A percentile compares a stretch with the other conserved stretches of the same genome.
Conservation (phyloP, 2,329 filamentous ascomycete genomes). For the Stagonosporopsis cucurbitacearum region DNA sequence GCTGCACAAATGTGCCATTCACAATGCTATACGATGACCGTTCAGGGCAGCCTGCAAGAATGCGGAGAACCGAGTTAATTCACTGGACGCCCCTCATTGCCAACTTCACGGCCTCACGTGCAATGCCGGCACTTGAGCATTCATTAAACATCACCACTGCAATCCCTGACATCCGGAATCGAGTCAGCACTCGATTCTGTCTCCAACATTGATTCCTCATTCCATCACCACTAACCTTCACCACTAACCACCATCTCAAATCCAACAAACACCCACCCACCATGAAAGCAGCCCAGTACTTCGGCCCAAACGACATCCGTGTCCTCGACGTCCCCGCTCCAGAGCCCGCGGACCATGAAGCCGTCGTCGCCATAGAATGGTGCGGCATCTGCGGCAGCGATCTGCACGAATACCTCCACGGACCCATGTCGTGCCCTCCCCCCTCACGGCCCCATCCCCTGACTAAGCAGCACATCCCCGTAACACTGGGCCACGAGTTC, state of each 20-base stretch:
- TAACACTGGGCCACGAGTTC: slow-evolving; percentile 45
- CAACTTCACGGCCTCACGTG: not conserved
- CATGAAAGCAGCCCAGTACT: slow-evolving; percentile 45
- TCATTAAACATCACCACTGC: not conserved
- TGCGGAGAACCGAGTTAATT: not conserved
- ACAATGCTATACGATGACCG: not conserved
- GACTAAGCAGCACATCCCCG: slow-evolving; percentile 28
- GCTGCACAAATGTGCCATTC: not conserved
- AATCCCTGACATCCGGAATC: not conserved
- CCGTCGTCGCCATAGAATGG: slow-evolving; percentile 39
- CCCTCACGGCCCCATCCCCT: slow-evolving; percentile 29
- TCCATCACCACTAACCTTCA: not conserved
- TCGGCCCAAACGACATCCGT: slow-evolving; percentile 33
- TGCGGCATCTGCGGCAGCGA: slow-evolving; percentile 43
- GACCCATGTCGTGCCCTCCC: slow-evolving; percentile 16
- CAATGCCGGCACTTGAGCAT: not conserved
- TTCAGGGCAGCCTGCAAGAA: not conserved
- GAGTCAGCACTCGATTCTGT: not conserved
- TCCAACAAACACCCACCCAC: not conserved
- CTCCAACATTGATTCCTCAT: not conserved
- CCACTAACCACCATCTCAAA: not conserved
- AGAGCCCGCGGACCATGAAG: slow-evolving; percentile 31
- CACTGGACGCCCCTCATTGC: slow-evolving; percentile 3
- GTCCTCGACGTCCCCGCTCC: slow-evolving; percentile 34
- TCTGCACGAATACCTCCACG: slow-evolving; percentile 39